A percentile compares a stretch with the other conserved stretches of the same genome.
Conservation (phyloP, 2,329 filamentous ascomycete species). For the Diaporthe ampelina region DNA sequence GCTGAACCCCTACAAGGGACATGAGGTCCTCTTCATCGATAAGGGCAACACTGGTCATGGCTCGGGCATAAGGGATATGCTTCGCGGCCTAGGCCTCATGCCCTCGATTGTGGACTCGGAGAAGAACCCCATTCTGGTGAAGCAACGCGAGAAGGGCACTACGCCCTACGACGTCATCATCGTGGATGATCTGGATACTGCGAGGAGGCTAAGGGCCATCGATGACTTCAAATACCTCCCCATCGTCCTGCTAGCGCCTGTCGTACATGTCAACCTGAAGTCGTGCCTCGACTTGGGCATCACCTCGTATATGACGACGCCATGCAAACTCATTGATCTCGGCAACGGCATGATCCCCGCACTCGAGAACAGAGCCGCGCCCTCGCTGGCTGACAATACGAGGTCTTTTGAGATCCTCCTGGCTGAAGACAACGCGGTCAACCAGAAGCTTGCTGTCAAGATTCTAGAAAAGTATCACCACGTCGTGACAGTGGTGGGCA, state of each 20-base stretch:
- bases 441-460: constrained; percentile 95
- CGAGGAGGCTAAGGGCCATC: constrained; percentile 84
- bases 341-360: constrained; percentile 97
- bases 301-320: constrained; percentile 99
- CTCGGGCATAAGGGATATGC: constrained; percentile 81
- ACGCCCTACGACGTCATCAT: constrained; percentile 94
- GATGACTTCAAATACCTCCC: constrained; percentile 99
- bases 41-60: constrained; percentile 86
- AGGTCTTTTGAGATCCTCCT: constrained; percentile 96
- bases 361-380: constrained; percentile 91
- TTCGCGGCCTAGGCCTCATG: constrained; percentile 82
- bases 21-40: constrained; percentile 95
- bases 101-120: constrained; percentile 88
- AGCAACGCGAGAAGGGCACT: constrained; percentile 66
- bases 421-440: constrained; percentile 97
- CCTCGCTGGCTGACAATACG: constrained; percentile 91
- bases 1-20: constrained; percentile 90
- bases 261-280: constrained; percentile 92
- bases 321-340: constrained; percentile 92
- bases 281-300: constrained; percentile 95
- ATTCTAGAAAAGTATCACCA: constrained; percentile 98
- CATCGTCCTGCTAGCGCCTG: constrained; percentile 89
- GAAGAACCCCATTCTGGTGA: constrained; percentile 72
- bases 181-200: constrained; percentile 93
- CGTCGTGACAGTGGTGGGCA: constrained; percentile 91